Conservation (phyloP, 257 asterid species). For the Perilla frutescens region DNA sequence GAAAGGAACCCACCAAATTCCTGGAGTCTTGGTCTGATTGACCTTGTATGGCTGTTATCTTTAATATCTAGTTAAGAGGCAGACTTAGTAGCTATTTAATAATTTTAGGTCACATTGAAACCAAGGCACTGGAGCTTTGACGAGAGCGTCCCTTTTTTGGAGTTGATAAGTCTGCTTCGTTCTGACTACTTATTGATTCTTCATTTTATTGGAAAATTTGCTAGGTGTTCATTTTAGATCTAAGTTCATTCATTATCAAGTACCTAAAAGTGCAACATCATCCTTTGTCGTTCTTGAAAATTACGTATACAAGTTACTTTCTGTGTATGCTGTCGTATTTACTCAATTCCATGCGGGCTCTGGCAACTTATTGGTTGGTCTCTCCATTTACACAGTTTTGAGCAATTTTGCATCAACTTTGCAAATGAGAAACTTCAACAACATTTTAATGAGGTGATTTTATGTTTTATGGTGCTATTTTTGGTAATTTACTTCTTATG, state of each 20-base stretch:
- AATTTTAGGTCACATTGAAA: not conserved
- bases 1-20: conserved; percentile 11
- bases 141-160: conserved; percentile 7
- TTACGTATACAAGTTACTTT: not conserved
- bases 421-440: conserved; percentile 99
- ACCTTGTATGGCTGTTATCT: conserved; percentile 7
- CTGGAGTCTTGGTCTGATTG: conserved; percentile 19
- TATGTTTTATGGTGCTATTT: conserved; percentile 30
- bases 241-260: conserved; percentile 14
- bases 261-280: not conserved
- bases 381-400: conserved; percentile 67
- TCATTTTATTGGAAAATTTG: conserved; percentile 17
- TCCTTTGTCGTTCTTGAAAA: conserved; percentile 27
- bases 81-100: not conserved
- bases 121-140: conserved; percentile 5
- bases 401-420: conserved; percentile 98
- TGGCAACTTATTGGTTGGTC: conserved; percentile 31
- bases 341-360: conserved; percentile 11
- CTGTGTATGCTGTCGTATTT: not conserved
- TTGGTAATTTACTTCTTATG: conserved; percentile 34
- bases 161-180: not conserved
- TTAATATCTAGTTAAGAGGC: conserved; percentile 11
- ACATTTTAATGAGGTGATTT: conserved; percentile 94
- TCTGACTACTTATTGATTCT: not conserved
- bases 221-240: not conserved